These are phyloP conservation scores for Aspergillus biplanus DNA, from an alignment of 495 filamentous ascomycete genomes.

Conservation along the genomic window DNA sequence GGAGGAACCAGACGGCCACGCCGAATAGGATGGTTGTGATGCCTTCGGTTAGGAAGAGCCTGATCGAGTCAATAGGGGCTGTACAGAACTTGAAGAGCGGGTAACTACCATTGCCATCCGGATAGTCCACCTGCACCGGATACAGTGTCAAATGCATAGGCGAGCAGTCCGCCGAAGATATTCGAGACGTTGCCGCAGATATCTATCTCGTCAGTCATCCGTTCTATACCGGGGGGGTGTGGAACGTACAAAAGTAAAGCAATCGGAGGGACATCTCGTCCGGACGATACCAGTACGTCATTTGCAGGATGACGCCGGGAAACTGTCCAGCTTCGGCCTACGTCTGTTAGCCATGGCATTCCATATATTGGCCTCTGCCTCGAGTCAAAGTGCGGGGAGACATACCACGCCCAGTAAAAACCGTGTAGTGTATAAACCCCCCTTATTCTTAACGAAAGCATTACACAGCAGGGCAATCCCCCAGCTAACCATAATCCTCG, in stretches of 20 bases:
- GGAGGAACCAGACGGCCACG: not conserved
- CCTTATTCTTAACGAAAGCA: conserved; percentile 40
- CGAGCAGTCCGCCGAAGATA: conserved; percentile 43
- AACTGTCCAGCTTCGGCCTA: not conserved
- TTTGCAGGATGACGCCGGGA: not conserved
- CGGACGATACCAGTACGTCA: not conserved
- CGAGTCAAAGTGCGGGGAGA: not conserved
- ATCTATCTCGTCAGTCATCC: not conserved
- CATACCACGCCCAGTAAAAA: not conserved
- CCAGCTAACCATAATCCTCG: conserved; percentile 32
- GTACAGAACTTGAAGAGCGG: no score
- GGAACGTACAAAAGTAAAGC: conserved; percentile 20
- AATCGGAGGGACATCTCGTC: conserved; percentile 38
- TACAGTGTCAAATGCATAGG: conserved; percentile 43
- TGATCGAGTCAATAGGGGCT: no score
- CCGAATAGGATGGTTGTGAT: not conserved
- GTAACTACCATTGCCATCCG: conserved; percentile 49
- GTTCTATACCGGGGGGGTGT: no score
- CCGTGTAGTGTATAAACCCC: not conserved
- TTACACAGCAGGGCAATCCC: not conserved
- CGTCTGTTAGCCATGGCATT: not conserved
- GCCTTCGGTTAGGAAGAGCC: not conserved
- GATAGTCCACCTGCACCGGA: conserved; percentile 36
- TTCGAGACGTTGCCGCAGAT: conserved; percentile 31
- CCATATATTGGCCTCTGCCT: not conserved